phyloP scores from a whole-genome alignment of 306 rosid genomes.

The Fragaria iinumae region DNA sequence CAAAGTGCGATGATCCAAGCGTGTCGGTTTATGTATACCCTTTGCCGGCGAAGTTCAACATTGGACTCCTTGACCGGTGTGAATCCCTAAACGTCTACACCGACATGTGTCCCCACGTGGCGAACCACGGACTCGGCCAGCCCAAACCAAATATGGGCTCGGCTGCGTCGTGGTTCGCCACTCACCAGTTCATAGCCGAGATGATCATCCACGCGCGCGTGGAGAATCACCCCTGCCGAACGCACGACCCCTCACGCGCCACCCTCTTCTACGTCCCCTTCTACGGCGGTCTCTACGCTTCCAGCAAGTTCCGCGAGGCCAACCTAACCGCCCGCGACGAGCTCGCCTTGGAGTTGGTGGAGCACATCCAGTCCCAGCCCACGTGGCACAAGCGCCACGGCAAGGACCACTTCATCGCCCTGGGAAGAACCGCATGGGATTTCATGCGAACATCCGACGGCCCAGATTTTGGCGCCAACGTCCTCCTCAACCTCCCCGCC shows the following conservation, averaged over 20 bases:
- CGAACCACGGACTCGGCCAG: slow-evolving; percentile 72
- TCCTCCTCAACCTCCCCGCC: slow-evolving; percentile 52
- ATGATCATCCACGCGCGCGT: slow-evolving; percentile 81
- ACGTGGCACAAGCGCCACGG: slow-evolving; percentile 42
- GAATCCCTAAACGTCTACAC: slow-evolving; percentile 65
- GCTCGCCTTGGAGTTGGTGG: slow-evolving; percentile 40
- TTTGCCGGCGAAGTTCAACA: slow-evolving; percentile 64
- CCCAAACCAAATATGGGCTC: slow-evolving; percentile 26
- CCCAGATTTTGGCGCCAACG: slow-evolving; percentile 69
- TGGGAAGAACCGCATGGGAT: slow-evolving; percentile 90
- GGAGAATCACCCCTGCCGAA: slow-evolving; percentile 76
- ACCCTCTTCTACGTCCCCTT: slow-evolving; percentile 69
- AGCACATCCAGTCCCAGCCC: slow-evolving; percentile 31
- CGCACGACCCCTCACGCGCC: slow-evolving; percentile 56
- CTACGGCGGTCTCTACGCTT: slow-evolving; percentile 80
- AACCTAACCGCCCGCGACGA: slow-evolving; percentile 54
- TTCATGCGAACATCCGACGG: slow-evolving; percentile 52
- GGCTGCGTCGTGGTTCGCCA: slow-evolving; percentile 53
- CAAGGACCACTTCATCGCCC: slow-evolving; percentile 60
- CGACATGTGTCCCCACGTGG: slow-evolving; percentile 86
- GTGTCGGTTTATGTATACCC: slow-evolving; percentile 52
- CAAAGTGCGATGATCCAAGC: slow-evolving; percentile 39
- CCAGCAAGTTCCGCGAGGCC: slow-evolving; percentile 59
- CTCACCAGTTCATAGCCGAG: slow-evolving; percentile 82
- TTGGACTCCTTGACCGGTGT: slow-evolving; percentile 50